Percentiles rank a stretch among this genome's conserved stretches.
Conservation (phyloP, 768 basidiomycete species). For the Boletus rufocinnamomeus region DNA sequence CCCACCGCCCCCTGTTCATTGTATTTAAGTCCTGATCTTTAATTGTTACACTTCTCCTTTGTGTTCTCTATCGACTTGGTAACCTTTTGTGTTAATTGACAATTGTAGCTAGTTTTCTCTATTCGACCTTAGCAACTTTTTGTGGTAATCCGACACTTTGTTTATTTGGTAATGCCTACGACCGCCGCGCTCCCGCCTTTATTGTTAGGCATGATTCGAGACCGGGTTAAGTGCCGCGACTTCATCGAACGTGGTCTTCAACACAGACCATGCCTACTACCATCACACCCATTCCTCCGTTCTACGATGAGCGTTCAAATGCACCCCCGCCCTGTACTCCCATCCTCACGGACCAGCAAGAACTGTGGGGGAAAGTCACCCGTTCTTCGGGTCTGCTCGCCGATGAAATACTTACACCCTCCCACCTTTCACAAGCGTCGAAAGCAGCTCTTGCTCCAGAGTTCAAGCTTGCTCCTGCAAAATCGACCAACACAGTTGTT, state of each 20-base stretch:
- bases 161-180: neutral
- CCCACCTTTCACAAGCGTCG: neutral
- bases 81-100: no score
- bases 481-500: neutral
- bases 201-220: neutral
- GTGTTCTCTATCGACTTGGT: no score
- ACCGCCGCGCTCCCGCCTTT: neutral
- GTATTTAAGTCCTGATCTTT: neutral
- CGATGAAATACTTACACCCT: neutral
- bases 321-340: neutral
- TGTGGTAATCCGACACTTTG: neutral
- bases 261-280: conserved; percentile 1
- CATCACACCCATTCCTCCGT: conserved; percentile 1
- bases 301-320: conserved; percentile 1
- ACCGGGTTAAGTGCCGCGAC: neutral
- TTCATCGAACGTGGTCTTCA: neutral
- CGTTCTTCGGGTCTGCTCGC: neutral
- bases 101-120: no score
- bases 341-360: conserved; percentile 3
- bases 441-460: neutral
- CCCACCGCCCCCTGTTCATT: neutral
- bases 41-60: neutral
- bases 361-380: conserved; percentile 5
- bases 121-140: no score
- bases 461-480: neutral